Evolutionary conservation across 129 eudicot species (phyloP).

Genomic region (Chrysanthemum lavandulifolium): DNA sequence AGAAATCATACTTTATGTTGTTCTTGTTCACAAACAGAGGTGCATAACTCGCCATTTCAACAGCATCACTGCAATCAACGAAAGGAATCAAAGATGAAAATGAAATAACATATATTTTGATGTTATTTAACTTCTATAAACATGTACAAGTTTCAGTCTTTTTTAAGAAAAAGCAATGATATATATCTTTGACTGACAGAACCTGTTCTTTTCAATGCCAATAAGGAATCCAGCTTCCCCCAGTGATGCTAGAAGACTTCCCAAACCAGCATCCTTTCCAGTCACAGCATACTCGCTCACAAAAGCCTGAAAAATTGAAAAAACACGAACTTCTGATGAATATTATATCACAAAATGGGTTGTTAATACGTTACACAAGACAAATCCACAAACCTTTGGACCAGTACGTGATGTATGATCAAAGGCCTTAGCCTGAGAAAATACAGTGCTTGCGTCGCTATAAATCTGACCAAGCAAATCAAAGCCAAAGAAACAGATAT

Average conservation of each 20-base stretch:
- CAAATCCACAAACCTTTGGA: conserved; percentile 68
- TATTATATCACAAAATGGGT: not conserved
- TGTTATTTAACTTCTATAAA: not conserved
- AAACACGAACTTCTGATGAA: not conserved
- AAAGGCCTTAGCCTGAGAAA: conserved; percentile 52
- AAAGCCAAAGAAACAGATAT: not conserved
- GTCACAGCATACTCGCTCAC: conserved; percentile 98
- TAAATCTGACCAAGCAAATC: conserved; percentile 52
- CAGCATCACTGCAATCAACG: conserved; percentile 57
- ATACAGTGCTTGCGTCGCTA: conserved; percentile 47
- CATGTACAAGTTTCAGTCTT: not conserved
- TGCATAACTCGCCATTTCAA: conserved; percentile 95
- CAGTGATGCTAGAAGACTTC: conserved; percentile 81
- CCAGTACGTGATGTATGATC: conserved; percentile 70
- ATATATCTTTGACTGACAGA: not conserved
- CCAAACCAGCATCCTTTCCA: conserved; percentile 79
- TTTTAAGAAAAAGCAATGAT: no score
- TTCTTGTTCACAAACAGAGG: conserved; percentile 76
- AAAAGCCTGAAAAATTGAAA: conserved; percentile 64
- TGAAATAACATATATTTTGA: not conserved
- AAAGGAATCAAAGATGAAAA: not conserved
- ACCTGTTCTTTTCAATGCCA: conserved; percentile 93
- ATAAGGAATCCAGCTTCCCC: conserved; percentile 95
- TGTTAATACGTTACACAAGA: not conserved
- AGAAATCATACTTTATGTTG: conserved; percentile 46